phyloP scores from a whole-genome alignment of 1,284 basidiomycete genomes.

The Leccinum subfulvum region DNA sequence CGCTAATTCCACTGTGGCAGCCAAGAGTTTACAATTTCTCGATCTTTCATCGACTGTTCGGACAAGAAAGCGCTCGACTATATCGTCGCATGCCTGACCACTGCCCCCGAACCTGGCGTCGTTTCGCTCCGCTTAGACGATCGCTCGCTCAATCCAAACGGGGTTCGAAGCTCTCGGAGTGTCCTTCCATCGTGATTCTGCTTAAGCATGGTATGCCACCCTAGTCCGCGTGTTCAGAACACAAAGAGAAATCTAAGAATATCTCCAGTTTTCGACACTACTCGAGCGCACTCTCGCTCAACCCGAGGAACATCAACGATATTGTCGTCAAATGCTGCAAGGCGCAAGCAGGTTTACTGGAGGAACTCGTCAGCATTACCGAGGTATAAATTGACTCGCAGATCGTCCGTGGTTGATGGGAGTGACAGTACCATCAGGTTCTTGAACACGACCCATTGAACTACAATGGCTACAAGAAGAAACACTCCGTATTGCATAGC shows the following conservation, averaged over 20 bases:
- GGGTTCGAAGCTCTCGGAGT: background rate
- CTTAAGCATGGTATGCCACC: no score
- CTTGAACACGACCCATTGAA: background rate
- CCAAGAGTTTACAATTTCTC: background rate
- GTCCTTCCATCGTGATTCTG: no score
- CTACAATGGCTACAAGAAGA: constrained; percentile 3
- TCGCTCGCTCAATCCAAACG: background rate
- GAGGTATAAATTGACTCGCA: background rate
- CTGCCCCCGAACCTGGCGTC: background rate
- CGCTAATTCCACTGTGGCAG: background rate
- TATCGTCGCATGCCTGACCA: background rate
- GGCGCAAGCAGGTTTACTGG: background rate
- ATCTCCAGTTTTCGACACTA: no score
- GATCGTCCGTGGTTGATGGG: background rate
- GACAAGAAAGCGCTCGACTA: background rate
- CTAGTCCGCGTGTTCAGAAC: no score
- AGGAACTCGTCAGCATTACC: background rate
- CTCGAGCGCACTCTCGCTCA: no score
- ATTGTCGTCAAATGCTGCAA: no score
- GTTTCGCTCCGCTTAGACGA: background rate
- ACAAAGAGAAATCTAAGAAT: no score
- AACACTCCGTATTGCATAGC: background rate
- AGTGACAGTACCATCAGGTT: background rate
- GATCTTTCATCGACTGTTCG: background rate
- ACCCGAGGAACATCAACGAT: no score